These are phyloP conservation scores for Monosporozyma aquatica DNA, from an alignment of 805 yeast genomes.

Conservation along the genomic window DNA sequence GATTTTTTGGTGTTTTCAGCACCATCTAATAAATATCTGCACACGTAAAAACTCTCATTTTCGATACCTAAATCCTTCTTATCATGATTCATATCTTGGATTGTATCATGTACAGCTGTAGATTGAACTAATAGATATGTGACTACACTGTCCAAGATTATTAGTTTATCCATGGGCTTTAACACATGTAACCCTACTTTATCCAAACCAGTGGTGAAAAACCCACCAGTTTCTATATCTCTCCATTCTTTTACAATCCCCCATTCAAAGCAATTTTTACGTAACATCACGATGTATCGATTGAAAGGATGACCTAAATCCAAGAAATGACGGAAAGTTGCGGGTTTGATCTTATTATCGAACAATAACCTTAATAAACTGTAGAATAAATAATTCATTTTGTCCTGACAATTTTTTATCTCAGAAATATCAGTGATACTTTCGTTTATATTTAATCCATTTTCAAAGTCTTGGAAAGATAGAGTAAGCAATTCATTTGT, in stretches of 20 bases:
- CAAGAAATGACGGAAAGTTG: conserved; percentile 12
- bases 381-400: conserved; percentile 23
- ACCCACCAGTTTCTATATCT: conserved; percentile 19
- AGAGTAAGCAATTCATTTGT: conserved; percentile 15
- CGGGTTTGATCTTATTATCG: conserved; percentile 6
- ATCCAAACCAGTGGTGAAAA: conserved; percentile 17
- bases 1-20: conserved; percentile 14
- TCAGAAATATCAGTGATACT: conserved; percentile 15
- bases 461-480: conserved; percentile 27
- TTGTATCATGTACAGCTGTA: conserved; percentile 22
- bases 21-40: conserved; percentile 22
- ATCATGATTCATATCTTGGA: conserved; percentile 19
- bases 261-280: conserved; percentile 19
- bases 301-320: conserved; percentile 17
- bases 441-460: conserved; percentile 21
- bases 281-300: conserved; percentile 16
- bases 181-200: conserved; percentile 20
- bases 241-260: conserved; percentile 29
- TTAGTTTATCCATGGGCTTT: conserved; percentile 21
- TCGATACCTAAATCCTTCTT: conserved; percentile 24
- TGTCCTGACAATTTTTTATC: conserved; percentile 18
- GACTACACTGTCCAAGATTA: conserved; percentile 17
- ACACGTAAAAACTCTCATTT: conserved; percentile 21
- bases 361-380: conserved; percentile 20
- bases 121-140: conserved; percentile 23